phyloP scores from a whole-genome alignment of 2,329 filamentous ascomycete species.

The Spiromastix sp. region DNA sequence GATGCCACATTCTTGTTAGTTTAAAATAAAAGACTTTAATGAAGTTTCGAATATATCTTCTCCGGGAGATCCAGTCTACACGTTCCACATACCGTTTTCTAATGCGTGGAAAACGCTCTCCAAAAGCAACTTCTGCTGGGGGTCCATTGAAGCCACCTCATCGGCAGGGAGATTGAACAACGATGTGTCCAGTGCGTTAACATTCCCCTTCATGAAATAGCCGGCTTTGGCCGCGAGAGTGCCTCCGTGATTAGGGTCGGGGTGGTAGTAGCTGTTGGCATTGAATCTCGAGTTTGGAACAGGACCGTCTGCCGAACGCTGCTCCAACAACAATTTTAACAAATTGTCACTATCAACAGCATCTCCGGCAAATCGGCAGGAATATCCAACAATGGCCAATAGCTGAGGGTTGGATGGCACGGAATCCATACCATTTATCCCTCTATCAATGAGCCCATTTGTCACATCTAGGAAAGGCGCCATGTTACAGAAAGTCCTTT shows the following conservation, averaged over 20 bases:
- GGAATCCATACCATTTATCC: too few relatives aligned
- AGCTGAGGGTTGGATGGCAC: too few relatives aligned
- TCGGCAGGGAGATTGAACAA: slow-evolving; percentile 7
- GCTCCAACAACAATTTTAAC: slow-evolving; percentile 24
- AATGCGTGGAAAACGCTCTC: slow-evolving; percentile 14
- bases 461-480: too few relatives aligned
- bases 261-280: slow-evolving; percentile 27
- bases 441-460: too few relatives aligned
- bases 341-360: slow-evolving; percentile 22
- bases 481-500: too few relatives aligned
- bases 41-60: too few relatives aligned
- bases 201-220: slow-evolving; percentile 7
- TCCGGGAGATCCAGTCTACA: too few relatives aligned
- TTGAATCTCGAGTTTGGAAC: slow-evolving; percentile 29
- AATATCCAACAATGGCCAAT: slow-evolving; percentile 29
- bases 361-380: slow-evolving; percentile 21
- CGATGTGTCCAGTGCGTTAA: slow-evolving; percentile 5
- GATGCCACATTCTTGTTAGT: too few relatives aligned
- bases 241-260: slow-evolving; percentile 24
- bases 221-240: slow-evolving; percentile 10
- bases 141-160: slow-evolving; percentile 12
- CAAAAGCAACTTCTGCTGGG: slow-evolving; percentile 12
- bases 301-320: slow-evolving; percentile 19
- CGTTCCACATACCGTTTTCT: slow-evolving; percentile 12
- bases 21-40: too few relatives aligned